Percentiles rank a stretch among this genome's conserved stretches.
Evolutionary conservation across 306 rosid species (phyloP).

Genomic region (Citrullus colocynthis): DNA sequence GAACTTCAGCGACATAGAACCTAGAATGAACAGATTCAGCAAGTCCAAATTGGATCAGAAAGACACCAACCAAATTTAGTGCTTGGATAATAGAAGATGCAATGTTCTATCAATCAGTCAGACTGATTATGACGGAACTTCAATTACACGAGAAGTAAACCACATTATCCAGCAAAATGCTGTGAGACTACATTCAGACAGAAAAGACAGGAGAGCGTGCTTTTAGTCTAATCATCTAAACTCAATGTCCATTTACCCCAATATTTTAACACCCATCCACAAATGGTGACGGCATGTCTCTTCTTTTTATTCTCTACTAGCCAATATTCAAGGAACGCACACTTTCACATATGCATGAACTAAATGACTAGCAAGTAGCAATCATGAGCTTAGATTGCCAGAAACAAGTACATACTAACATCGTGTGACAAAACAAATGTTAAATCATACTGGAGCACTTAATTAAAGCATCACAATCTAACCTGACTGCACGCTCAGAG

Average conservation of each 20-base stretch:
- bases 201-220: neutral
- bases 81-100: neutral
- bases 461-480: slow-evolving; percentile 3
- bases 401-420: neutral
- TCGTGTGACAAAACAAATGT: neutral
- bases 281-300: neutral
- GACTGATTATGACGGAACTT: neutral
- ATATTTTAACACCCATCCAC: neutral
- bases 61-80: neutral
- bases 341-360: neutral
- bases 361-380: neutral
- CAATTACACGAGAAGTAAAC: neutral
- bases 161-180: neutral
- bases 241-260: neutral
- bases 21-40: slow-evolving; percentile 24
- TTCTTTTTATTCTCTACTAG: neutral
- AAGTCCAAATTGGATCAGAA: slow-evolving; percentile 5
- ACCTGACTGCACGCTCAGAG: slow-evolving; percentile 88
- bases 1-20: slow-evolving; percentile 91
- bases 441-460: neutral
- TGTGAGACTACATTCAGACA: neutral
- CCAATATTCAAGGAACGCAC: neutral
- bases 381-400: neutral
- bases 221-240: neutral
- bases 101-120: neutral